These are phyloP conservation scores for Tuber brumale DNA, from an alignment of 495 filamentous ascomycete genomes.

Conservation along the genomic window DNA sequence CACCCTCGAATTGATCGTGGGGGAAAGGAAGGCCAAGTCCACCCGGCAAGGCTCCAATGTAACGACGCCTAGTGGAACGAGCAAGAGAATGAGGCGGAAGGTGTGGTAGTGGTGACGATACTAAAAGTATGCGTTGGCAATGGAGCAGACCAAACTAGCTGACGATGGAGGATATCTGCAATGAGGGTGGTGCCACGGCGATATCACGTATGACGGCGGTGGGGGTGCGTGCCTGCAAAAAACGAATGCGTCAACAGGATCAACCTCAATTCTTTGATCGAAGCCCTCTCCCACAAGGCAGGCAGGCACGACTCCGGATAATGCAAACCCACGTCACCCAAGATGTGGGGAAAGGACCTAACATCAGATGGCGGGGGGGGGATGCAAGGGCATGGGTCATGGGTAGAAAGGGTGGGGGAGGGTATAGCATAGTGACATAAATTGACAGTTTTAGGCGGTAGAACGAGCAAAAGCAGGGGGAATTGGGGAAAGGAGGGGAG, in stretches of 20 bases:
- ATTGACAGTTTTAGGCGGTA: not conserved
- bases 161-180: not conserved
- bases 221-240: not conserved
- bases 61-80: not conserved
- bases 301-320: not conserved
- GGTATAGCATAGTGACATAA: not conserved
- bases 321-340: slow-evolving; percentile 29
- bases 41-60: not conserved
- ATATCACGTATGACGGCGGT: not conserved
- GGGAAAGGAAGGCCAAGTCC: slow-evolving; percentile 1
- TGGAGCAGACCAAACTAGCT: not conserved
- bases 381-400: not conserved
- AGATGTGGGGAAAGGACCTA: slow-evolving; percentile 3
- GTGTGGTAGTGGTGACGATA: slow-evolving; percentile 2
- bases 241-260: not conserved
- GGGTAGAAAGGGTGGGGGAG: not conserved
- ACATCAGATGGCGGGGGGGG: not conserved
- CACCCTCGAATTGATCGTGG: slow-evolving; percentile 10
- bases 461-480: slow-evolving; percentile 1
- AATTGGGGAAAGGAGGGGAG: not conserved
- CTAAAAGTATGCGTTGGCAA: slow-evolving; percentile 2
- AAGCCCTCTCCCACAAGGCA: not conserved
- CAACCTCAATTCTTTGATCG: not conserved
- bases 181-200: not conserved
- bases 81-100: not conserved